Percentiles rank a stretch among this genome's conserved stretches.
Evolutionary conservation across 495 filamentous ascomycete genomes (phyloP).

Genomic region (Annulohypoxylon stygium): DNA sequence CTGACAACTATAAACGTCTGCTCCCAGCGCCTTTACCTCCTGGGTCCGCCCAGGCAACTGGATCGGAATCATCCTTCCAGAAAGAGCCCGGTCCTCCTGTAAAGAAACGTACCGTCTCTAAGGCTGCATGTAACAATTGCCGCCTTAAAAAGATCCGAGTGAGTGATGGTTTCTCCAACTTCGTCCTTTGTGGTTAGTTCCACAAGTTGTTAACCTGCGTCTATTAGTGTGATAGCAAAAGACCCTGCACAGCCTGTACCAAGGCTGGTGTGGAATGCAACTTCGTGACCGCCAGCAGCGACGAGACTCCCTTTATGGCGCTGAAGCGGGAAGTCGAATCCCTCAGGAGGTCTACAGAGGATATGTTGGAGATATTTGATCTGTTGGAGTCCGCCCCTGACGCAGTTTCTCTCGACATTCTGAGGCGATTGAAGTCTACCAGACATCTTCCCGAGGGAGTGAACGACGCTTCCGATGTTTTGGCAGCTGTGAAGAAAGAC

Average conservation of each 20-base stretch:
- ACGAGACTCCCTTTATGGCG: conserved; percentile 46
- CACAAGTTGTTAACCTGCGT: conserved; percentile 14
- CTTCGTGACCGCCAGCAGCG: conserved; percentile 44
- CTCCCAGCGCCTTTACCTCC: conserved; percentile 42
- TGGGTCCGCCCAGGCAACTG: conserved; percentile 31
- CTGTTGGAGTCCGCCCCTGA: conserved; percentile 42
- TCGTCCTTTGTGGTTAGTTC: background rate
- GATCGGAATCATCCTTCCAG: conserved; percentile 29
- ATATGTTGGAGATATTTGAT: conserved; percentile 38
- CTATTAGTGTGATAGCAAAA: conserved; percentile 41
- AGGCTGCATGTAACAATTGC: conserved; percentile 45
- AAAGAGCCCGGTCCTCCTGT: conserved; percentile 38
- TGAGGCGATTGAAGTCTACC: conserved; percentile 39
- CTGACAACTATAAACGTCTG: conserved; percentile 43
- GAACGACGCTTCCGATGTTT: conserved; percentile 37
- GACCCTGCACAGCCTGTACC: conserved; percentile 41
- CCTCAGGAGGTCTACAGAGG: conserved; percentile 40
- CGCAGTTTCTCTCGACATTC: conserved; percentile 39
- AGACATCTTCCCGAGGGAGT: conserved; percentile 34
- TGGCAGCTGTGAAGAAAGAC: conserved; percentile 37
- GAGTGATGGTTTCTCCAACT: conserved; percentile 3
- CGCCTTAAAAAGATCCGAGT: conserved; percentile 43
- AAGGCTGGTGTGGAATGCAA: conserved; percentile 38
- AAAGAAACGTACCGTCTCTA: conserved; percentile 46
- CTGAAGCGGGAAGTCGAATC: conserved; percentile 46